Evolutionary conservation across 441 rosid genomes (phyloP), one percentile per base, ranked within the genome.

Genomic region (Omphalea diandra): DNA sequence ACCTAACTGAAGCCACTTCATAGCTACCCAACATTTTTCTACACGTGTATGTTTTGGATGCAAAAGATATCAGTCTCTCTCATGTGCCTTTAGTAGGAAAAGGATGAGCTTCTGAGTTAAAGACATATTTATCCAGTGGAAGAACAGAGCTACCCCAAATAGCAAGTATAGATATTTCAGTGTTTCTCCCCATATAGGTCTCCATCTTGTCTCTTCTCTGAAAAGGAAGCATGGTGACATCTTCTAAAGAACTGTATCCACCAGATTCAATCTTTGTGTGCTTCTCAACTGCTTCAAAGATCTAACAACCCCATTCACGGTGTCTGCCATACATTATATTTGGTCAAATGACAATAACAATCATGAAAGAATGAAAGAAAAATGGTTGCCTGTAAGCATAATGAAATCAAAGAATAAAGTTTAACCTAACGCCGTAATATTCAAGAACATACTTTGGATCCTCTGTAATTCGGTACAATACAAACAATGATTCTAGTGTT

Each of bases 271-370:
- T 89, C 85, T 87, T 91, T 24, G 98, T 89, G 77, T 85, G 73
- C 72, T 84, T 87, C 80, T 94, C 98, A 84, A 94, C 91, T 55
- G 97, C 93, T 85, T 89, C 90, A 71, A 94, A 94, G 55, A 94
- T 94, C 77, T 87, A 96, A 97, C 97, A 94, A 76, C 98, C 98
- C 97, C 96, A 94, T 73, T 94, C 97, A 67, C 91, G 83, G 72
- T 94, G 90, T 77, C 97, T 91, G 87, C 84, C 84, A 59, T 26
- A 50, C 36, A 52, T 18, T 52, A 36, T 59, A 68, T 41, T 69
- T 57, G 65, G 69, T 80, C 68, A 80, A 52, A 53, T 47, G n/a
- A 32, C 24, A 12, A 52, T 53, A 41, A 54, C 12, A 63, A 55
- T 20, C 63, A 50, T 59, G 41, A 63, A 47, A 44, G 2, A 43